Percentiles rank a stretch among this genome's conserved stretches.
These are phyloP conservation scores for Aspergillus hancockii DNA, from an alignment of 495 filamentous ascomycete genomes.

Conservation along the genomic window DNA sequence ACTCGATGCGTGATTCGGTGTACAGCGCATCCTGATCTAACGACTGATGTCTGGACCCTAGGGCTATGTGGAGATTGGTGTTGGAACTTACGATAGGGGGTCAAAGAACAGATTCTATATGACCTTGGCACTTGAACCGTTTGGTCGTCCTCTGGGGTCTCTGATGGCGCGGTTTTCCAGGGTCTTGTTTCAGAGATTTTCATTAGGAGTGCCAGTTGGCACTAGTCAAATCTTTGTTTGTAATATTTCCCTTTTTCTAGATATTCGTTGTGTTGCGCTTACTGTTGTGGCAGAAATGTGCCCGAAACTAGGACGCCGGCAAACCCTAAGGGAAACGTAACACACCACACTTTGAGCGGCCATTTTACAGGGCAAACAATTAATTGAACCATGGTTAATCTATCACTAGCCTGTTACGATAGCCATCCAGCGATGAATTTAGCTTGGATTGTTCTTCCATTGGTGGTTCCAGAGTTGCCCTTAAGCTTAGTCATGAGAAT, in stretches of 20 bases:
- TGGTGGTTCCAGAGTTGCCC: not conserved
- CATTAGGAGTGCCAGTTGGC: not conserved
- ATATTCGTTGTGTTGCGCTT: not conserved
- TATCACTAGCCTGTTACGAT: not conserved
- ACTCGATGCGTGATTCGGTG: not conserved
- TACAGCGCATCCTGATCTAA: not conserved
- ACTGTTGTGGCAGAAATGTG: not conserved
- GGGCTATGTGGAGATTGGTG: not conserved
- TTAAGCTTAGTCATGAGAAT: not conserved
- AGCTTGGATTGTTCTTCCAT: not conserved
- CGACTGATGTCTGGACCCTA: not conserved
- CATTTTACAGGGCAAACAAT: constrained; percentile 1
- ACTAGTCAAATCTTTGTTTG: not conserved
- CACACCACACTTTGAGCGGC: not conserved
- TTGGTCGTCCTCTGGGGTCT: not conserved
- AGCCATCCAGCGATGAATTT: not conserved
- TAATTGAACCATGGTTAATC: not conserved
- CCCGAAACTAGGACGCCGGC: not conserved
- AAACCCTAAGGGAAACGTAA: not conserved
- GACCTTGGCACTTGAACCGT: not conserved
- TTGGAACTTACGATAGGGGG: not conserved
- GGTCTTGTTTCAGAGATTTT: not conserved
- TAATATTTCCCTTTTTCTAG: not conserved
- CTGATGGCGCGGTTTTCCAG: not conserved
- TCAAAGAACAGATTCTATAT: not conserved